Percentiles rank a stretch among this genome's conserved stretches.
These are phyloP conservation scores for Penicillium verhagenii DNA, from an alignment of 495 filamentous ascomycete genomes.

Conservation along the genomic window DNA sequence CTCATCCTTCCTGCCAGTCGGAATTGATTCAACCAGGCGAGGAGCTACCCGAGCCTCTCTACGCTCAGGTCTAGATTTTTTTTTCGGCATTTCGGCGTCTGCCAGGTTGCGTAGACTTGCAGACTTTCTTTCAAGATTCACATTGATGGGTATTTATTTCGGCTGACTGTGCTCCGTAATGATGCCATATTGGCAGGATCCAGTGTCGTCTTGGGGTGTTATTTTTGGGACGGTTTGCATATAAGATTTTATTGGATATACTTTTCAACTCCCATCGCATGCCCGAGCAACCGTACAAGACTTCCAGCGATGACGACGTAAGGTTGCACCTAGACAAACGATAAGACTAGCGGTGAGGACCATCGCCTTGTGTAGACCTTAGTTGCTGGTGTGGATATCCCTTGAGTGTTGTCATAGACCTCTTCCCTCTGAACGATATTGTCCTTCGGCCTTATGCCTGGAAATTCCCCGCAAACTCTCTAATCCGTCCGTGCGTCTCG, in stretches of 20 bases:
- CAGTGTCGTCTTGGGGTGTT: background rate
- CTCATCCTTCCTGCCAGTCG: constrained; percentile 24
- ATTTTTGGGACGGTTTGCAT: background rate
- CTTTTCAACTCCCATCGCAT: background rate
- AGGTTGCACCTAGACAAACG: background rate
- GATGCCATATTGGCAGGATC: background rate
- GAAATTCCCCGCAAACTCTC: background rate
- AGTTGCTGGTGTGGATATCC: background rate
- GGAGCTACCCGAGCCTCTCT: constrained; percentile 59
- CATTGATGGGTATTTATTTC: background rate
- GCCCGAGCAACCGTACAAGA: background rate
- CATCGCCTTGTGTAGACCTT: background rate
- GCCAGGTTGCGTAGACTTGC: background rate
- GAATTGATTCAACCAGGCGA: constrained; percentile 41
- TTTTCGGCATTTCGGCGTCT: background rate
- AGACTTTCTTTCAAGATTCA: background rate
- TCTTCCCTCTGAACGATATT: too few species aligned
- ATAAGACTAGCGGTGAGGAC: constrained; percentile 1
- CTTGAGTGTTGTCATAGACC: background rate
- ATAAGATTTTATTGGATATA: background rate
- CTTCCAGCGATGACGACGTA: background rate
- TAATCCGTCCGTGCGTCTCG: background rate
- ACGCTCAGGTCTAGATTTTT: constrained; percentile 53
- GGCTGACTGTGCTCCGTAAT: constrained; percentile 1
- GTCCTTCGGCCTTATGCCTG: background rate